Percentiles rank a stretch among this genome's conserved stretches.
Conservation (phyloP, 148 eudicot species). For the Camellia lanceoleosa region DNA sequence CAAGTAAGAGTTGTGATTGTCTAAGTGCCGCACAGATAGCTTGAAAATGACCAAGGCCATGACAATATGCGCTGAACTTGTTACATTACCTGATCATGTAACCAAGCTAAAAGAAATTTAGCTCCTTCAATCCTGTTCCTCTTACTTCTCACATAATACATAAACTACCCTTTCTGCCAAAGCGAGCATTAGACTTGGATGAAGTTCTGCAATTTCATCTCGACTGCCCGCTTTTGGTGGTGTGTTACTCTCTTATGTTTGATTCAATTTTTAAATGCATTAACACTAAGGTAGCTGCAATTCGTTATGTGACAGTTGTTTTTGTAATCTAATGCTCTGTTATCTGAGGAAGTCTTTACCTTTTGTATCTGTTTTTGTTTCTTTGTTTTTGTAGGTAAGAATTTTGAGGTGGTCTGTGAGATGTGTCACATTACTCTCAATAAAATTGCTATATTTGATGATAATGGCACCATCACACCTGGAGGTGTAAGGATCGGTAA, state of each 20-base stretch:
- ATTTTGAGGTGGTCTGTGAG: conserved; percentile 74
- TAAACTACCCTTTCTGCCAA: too few species aligned
- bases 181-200: too few species aligned
- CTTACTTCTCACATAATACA: too few species aligned
- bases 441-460: conserved; percentile 61
- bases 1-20: too few species aligned
- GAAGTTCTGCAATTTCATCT: neutral
- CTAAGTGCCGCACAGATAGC: too few species aligned
- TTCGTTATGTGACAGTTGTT: neutral
- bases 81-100: neutral
- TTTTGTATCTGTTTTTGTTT: conserved; percentile 2
- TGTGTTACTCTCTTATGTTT: neutral
- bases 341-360: neutral
- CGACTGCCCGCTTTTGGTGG: neutral
- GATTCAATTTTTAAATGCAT: neutral
- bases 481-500: conserved; percentile 48
- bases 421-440: conserved; percentile 69
- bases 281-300: neutral
- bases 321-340: neutral
- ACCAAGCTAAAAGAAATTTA: neutral
- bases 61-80: neutral
- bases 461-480: conserved; percentile 63
- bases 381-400: conserved; percentile 40
- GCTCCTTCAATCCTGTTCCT: neutral
- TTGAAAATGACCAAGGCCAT: too few species aligned